These are phyloP conservation scores for Fraxinus anomala DNA, from an alignment of 257 asterid species.

Conservation along the genomic window DNA sequence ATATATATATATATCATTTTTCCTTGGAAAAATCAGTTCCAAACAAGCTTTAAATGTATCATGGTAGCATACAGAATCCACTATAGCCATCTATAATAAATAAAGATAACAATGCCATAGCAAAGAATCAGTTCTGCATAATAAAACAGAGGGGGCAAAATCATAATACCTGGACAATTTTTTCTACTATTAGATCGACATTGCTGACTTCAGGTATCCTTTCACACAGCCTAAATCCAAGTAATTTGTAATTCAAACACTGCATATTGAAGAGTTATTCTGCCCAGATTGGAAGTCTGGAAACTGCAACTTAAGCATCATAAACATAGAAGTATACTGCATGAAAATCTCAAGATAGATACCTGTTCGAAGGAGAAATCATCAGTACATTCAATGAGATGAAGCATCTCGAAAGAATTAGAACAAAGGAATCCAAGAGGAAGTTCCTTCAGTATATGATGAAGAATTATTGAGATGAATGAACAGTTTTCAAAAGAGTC, in stretches of 20 bases:
- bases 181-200: slow-evolving; percentile 53
- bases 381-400: slow-evolving; percentile 54
- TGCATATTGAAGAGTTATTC: slow-evolving; percentile 55
- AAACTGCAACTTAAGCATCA: slow-evolving; percentile 30
- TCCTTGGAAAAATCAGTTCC: too few relatives aligned
- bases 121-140: slow-evolving; percentile 7
- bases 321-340: slow-evolving; percentile 20
- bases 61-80: slow-evolving; percentile 12
- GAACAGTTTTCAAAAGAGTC: slow-evolving; percentile 50
- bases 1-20: too few relatives aligned
- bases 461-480: slow-evolving; percentile 64
- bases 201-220: slow-evolving; percentile 55
- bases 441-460: slow-evolving; percentile 74
- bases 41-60: not conserved
- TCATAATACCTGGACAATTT: slow-evolving; percentile 66
- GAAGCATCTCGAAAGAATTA: slow-evolving; percentile 64
- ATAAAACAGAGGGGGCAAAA: not conserved
- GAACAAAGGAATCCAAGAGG: slow-evolving; percentile 58
- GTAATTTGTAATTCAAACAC: slow-evolving; percentile 81
- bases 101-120: not conserved
- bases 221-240: slow-evolving; percentile 85
- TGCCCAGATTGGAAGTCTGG: slow-evolving; percentile 32
- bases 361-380: slow-evolving; percentile 82
- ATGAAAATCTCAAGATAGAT: slow-evolving; percentile 21
- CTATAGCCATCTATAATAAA: slow-evolving; percentile 15